Evolutionary conservation across 192 early-diverging fungal genomes (phyloP), one percentile per base, ranked within the genome.

Genomic region (Rhizophagus sp.): DNA sequence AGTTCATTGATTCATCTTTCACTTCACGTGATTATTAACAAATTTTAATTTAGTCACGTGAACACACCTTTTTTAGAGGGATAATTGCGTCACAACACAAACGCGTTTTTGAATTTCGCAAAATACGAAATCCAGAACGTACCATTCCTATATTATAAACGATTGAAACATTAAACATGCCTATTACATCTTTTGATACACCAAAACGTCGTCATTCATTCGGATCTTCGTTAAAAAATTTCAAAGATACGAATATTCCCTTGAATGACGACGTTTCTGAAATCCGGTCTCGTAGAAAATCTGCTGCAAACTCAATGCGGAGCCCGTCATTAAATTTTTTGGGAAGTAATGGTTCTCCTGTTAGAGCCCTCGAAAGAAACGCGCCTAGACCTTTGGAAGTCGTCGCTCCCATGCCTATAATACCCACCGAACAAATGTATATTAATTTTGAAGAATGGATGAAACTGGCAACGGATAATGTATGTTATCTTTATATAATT

Each of bases 391-490:
- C 30, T 10, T 50, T 77, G 25, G 76, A 81, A 10, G 66, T 79
- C 12, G 44, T 70, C 17, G 78, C 72, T 15, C 74, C 67, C 30
- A 44, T 69, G 5, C 81, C 72, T 36, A 80, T 69, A 13, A 64
- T 87, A n/a, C 84, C 86, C 22, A 19, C 44, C 24, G 84, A 85
- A 44, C 84, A 87, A 82, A 85, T 87, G 84, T 84, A 82, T 30
- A 63, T 71, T 19, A 90, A 89, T 74, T 90, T 87, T 81, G 97
- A 99, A 74, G 96, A 99, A 85, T 98, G 96, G 95, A 93, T 99
- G 88, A 97, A 98, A 85, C 94, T 99, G 85, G 96, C 94, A 12
- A 96, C 97, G 0, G 97, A 99, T 83, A 98, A 96, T 76, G 94
- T 96, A 86, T 71, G 4, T 57, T 22, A 57, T 57, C 3, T 57